Evolutionary conservation across 805 yeast species (phyloP).

Genomic region (Phaffomyces antillensis): DNA sequence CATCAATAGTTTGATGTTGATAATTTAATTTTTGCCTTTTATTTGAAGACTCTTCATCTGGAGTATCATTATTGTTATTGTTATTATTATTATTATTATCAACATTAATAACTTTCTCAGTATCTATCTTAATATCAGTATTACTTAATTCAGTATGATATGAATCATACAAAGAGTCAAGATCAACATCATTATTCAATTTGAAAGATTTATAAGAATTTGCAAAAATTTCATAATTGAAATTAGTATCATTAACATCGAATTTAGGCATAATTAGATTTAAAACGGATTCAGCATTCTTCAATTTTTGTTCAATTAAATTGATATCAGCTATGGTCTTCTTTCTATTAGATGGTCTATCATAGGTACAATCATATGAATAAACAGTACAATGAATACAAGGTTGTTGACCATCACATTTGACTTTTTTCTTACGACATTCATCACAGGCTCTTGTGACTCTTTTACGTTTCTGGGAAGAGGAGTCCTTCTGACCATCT

Average conservation of each 20-base stretch:
- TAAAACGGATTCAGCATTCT: constrained; percentile 29
- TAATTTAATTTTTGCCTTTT: constrained; percentile 14
- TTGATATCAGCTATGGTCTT: constrained; percentile 26
- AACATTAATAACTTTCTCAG: too few relatives aligned
- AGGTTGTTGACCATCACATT: constrained; percentile 75
- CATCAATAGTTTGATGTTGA: constrained; percentile 29
- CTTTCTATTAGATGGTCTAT: constrained; percentile 46
- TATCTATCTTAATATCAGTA: too few relatives aligned
- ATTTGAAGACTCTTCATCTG: constrained; percentile 1
- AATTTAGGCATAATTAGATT: constrained; percentile 31
- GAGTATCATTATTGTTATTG: not conserved
- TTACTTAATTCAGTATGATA: constrained; percentile 6
- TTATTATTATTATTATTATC: too few relatives aligned
- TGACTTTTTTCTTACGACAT: constrained; percentile 69
- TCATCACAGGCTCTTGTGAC: constrained; percentile 73
- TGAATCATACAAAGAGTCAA: constrained; percentile 6
- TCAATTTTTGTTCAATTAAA: constrained; percentile 29
- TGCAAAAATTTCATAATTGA: constrained; percentile 24
- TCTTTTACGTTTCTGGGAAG: constrained; percentile 44
- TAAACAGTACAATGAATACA: constrained; percentile 79
- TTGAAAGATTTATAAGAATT: constrained; percentile 5
- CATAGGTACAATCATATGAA: constrained; percentile 76
- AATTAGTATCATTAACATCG: constrained; percentile 27
- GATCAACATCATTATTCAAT: not conserved
- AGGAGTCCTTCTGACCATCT: constrained; percentile 2